Percentiles rank a stretch among this genome's conserved stretches.
Evolutionary conservation across 2,329 filamentous ascomycete genomes (phyloP).

Genomic region (Aspergillus aculeatus): DNA sequence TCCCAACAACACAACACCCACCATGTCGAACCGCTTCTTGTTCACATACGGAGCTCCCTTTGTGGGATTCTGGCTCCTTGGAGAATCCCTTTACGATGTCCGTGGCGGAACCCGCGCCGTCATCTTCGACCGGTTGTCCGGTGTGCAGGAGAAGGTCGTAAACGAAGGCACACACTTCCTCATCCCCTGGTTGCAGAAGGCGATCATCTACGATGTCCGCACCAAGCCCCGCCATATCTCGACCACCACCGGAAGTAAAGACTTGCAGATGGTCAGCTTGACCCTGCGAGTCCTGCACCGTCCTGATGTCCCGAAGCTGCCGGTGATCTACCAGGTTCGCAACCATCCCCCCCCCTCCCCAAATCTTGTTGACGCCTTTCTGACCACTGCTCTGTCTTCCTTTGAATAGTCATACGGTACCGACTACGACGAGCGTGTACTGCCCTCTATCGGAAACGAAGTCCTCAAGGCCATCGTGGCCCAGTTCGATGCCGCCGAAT

Average conservation of each 20-base stretch:
- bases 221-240: conserved; percentile 97
- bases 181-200: conserved; percentile 90
- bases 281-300: conserved; percentile 93
- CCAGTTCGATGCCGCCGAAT: conserved; percentile 96
- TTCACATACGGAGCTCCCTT: conserved; percentile 27
- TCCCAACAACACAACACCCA: conserved; percentile 17
- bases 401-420: conserved; percentile 77
- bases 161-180: conserved; percentile 98
- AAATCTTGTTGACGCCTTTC: not conserved
- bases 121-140: conserved; percentile 91
- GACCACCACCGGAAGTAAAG: conserved; percentile 96
- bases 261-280: conserved; percentile 99
- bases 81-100: conserved; percentile 92
- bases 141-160: conserved; percentile 88
- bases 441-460: conserved; percentile 98
- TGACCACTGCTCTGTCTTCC: not conserved
- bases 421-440: conserved; percentile 97
- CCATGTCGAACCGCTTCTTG: conserved; percentile 46
- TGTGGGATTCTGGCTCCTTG: conserved; percentile 64
- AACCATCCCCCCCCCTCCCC: not conserved
- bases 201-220: conserved; percentile 93
- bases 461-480: conserved; percentile 98
- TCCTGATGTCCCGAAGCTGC: conserved; percentile 86
- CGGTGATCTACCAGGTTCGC: conserved; percentile 95
- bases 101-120: conserved; percentile 91